phyloP scores from a whole-genome alignment of 441 rosid genomes.

The Syzygium syzygioides region DNA sequence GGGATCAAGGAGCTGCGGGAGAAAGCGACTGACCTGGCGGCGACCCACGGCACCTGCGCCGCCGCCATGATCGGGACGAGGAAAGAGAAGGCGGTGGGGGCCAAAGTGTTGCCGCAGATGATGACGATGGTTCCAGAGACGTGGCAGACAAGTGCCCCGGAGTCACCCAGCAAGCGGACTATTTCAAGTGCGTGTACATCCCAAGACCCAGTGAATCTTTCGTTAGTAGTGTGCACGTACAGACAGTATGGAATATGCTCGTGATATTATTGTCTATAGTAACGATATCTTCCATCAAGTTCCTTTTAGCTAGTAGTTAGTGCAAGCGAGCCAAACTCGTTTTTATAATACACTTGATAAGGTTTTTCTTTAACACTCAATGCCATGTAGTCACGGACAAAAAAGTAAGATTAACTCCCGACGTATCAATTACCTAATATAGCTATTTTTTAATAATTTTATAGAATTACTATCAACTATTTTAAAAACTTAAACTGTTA shows the following conservation, averaged over 20 bases:
- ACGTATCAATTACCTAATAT: too few relatives aligned
- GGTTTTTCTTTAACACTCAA: not conserved
- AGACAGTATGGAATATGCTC: not conserved
- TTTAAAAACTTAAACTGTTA: too few relatives aligned
- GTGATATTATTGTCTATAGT: too few relatives aligned
- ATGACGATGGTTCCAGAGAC: conserved; percentile 3
- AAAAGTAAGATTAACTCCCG: too few relatives aligned
- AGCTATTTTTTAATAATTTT: too few relatives aligned
- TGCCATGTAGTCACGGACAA: too few relatives aligned
- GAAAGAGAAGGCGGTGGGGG: not conserved
- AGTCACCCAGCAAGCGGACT: conserved; percentile 1
- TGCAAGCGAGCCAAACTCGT: not conserved
- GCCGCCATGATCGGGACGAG: not conserved
- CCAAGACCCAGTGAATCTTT: not conserved
- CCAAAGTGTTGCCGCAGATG: not conserved
- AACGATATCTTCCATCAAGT: not conserved
- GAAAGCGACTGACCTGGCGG: not conserved
- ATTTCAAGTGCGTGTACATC: not conserved
- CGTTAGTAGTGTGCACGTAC: not conserved
- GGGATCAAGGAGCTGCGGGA: not conserved
- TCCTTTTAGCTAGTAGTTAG: not conserved
- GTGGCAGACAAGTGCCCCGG: not conserved
- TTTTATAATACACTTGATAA: not conserved
- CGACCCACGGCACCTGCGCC: not conserved
- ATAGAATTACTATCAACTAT: too few relatives aligned